Base-by-base conservation (phyloP, 148 eudicot genomes). In the Chenopodium album region DNA sequence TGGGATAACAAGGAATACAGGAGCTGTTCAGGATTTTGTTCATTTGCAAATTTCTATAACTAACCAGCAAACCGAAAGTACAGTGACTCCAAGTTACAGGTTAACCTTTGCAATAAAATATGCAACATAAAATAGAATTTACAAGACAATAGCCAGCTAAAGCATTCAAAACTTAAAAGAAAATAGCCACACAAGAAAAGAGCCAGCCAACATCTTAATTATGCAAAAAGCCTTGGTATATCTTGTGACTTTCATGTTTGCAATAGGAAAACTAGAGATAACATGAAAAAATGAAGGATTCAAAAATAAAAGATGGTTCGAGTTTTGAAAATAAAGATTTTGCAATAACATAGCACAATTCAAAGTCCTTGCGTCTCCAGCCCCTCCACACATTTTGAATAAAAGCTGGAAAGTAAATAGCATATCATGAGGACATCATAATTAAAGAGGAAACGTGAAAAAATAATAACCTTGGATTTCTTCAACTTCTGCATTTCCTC, bases 381-480 rank as follows among this genome's bases (percentile, higher is more conserved):
- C 17, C 22, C 32, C n/a, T 67, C 75, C 22, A 20, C 47, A 48
- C 19, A 56, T 76, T 34, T 34, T 52, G 56, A 71, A 71, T 28
- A 78, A 60, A 31, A 50, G 5, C 65, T 12, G n/a, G 3, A 75
- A 75, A 16, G 13, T 29, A 71, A 44, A 4, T 9, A 47, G 63
- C 77, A 56, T 62, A 75, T 71, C 62, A 75, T 4, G 59, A 70
- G 64, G 64, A 59, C 17, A 60, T 62, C 44, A 69, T 4, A 46
- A 77, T 32, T 10, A 37, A 23, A 31, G 41, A 66, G 20, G 59
- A 74, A 22, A 56, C 37, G 34, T 41, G 44, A 32, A 28, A 8
- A 56, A 80, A 60, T 52, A 82, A n/a, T 52, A 82, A 91, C 91
- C 89, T 60, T 79, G 56, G 34, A 70, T 84, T 84, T 80, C 81